A percentile compares a stretch with the other conserved stretches of the same genome.
Conservation (phyloP, 495 filamentous ascomycete genomes). For the Tuber magnatum region DNA sequence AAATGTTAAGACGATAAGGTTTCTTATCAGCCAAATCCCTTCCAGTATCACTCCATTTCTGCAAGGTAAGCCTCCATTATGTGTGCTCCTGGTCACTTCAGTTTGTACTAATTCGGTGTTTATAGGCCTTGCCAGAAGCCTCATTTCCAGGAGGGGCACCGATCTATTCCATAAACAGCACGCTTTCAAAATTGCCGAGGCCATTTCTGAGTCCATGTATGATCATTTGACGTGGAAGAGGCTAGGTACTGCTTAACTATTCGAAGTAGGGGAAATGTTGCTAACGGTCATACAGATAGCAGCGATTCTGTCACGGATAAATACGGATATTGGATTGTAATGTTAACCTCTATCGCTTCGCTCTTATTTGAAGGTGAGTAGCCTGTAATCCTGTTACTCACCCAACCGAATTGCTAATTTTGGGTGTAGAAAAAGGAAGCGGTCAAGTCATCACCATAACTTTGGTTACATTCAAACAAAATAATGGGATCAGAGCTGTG, state of each 20-base stretch:
- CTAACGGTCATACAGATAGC: constrained; percentile 31
- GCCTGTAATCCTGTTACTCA: constrained; percentile 2
- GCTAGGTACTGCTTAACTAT: constrained; percentile 22
- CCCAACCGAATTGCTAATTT: constrained; percentile 14
- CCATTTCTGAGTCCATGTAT: constrained; percentile 60
- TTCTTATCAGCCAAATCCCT: constrained; percentile 67
- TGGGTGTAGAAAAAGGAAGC: constrained; percentile 31
- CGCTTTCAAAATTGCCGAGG: constrained; percentile 62
- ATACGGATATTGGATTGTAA: constrained; percentile 73
- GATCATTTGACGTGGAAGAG: constrained; percentile 40
- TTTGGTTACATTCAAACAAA: constrained; percentile 74
- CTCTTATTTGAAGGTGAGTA: constrained; percentile 64
- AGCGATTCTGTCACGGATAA: constrained; percentile 43
- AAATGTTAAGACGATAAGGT: constrained; percentile 69
- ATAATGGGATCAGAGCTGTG: constrained; percentile 64
- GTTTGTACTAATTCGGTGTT: constrained; percentile 6
- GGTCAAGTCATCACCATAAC: constrained; percentile 63
- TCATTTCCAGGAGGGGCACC: constrained; percentile 62
- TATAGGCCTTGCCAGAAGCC: constrained; percentile 61
- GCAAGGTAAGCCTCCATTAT: constrained; percentile 29
- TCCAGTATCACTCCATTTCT: constrained; percentile 41
- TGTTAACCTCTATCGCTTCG: constrained; percentile 67
- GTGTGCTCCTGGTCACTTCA: background rate
- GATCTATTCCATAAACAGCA: constrained; percentile 61
- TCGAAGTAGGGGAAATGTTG: background rate